Conservation (phyloP, 179 eudicot genomes). For the Nepenthes alata region DNA sequence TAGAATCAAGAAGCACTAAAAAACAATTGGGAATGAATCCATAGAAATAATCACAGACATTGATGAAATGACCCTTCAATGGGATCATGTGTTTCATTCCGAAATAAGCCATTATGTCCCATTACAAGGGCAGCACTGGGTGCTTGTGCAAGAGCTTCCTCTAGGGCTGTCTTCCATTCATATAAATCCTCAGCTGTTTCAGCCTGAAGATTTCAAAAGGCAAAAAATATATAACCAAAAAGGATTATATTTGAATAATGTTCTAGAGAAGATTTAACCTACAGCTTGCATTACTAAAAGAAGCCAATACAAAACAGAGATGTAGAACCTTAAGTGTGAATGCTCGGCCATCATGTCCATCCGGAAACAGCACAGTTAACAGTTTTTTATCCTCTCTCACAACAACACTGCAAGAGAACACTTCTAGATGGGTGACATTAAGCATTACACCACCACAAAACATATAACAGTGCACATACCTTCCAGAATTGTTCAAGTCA, state of each 20-base stretch:
- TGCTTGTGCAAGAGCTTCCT: conserved; percentile 95
- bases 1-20: background rate
- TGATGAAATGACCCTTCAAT: conserved; percentile 83
- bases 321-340: conserved; percentile 80
- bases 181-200: conserved; percentile 90
- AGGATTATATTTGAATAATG: background rate
- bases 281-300: background rate
- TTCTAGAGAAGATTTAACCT: background rate
- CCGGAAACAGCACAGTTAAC: conserved; percentile 87
- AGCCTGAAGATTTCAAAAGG: conserved; percentile 39
- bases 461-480: conserved; percentile 29
- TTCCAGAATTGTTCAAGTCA: conserved; percentile 99
- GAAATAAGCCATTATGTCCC: conserved; percentile 97
- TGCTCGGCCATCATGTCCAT: conserved; percentile 98
- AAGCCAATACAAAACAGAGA: background rate
- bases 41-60: conserved; percentile 34
- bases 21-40: conserved; percentile 2
- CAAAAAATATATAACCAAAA: conserved; percentile 6
- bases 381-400: conserved; percentile 95
- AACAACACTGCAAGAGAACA: conserved; percentile 64
- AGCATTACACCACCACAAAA: conserved; percentile 2
- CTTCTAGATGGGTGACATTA: conserved; percentile 9
- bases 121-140: conserved; percentile 99
- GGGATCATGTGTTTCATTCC: conserved; percentile 63
- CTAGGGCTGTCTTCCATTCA: conserved; percentile 98